Evolutionary conservation across 2,329 filamentous ascomycete genomes (phyloP).

Genomic region (Hypoxylon sp.): DNA sequence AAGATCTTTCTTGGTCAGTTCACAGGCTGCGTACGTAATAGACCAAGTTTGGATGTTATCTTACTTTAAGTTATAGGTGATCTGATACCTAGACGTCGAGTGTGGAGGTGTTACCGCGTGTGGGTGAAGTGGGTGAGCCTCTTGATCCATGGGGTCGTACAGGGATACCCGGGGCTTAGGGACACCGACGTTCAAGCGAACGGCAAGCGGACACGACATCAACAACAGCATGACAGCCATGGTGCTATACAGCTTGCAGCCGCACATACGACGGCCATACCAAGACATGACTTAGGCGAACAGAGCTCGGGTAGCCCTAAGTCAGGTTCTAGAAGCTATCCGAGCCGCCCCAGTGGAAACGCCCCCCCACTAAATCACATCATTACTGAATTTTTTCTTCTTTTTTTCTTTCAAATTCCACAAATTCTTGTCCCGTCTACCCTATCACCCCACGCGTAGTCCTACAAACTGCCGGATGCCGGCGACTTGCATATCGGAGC

Average conservation of each 20-base stretch:
- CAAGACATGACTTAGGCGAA: too few relatives aligned
- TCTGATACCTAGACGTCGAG: too few relatives aligned
- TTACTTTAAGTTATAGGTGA: constrained; percentile 8
- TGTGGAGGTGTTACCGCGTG: too few relatives aligned
- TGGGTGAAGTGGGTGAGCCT: constrained; percentile 8
- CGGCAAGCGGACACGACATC: constrained; percentile 8
- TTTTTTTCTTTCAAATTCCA: too few relatives aligned
- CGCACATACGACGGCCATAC: too few relatives aligned
- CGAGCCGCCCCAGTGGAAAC: constrained; percentile 13
- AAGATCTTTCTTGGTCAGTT: constrained; percentile 3
- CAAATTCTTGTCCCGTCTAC: constrained; percentile 4
- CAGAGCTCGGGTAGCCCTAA: constrained; percentile 2
- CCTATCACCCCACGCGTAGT: constrained; percentile 15
- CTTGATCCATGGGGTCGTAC: constrained; percentile 5
- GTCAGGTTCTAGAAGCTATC: constrained; percentile 20
- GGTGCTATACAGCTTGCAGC: too few relatives aligned
- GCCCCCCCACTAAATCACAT: constrained; percentile 33
- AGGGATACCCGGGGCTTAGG: constrained; percentile 16
- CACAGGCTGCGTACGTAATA: too few relatives aligned
- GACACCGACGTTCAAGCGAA: constrained; percentile 20
- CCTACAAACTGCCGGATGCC: constrained; percentile 13
- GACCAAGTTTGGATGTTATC: constrained; percentile 1
- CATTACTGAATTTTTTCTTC: too few relatives aligned
- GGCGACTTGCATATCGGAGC: constrained; percentile 9
- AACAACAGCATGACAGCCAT: too few relatives aligned